Evolutionary conservation across 1,139 yeast species (phyloP).

Genomic region (Sugiyamaella neomexicana): DNA sequence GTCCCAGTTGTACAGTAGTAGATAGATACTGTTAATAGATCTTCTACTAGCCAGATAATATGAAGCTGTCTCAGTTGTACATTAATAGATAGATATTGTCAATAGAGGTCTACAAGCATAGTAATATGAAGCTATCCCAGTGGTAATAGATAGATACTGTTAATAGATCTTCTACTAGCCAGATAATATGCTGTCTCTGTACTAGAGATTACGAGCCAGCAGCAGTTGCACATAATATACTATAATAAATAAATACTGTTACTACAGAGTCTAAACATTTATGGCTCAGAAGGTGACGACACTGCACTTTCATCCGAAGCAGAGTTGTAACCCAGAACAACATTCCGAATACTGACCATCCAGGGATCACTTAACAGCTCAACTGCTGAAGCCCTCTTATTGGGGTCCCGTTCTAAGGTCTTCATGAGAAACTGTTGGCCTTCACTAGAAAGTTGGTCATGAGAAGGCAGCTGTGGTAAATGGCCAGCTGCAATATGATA

Average conservation of each 20-base stretch:
- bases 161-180: no score
- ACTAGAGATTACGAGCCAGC: no score
- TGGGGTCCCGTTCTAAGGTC: slow-evolving; percentile 83
- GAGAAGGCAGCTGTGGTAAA: slow-evolving; percentile 77
- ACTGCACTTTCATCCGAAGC: slow-evolving; percentile 17
- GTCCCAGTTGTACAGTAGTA: not conserved
- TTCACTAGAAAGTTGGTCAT: slow-evolving; percentile 70
- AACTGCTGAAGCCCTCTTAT: slow-evolving; percentile 75
- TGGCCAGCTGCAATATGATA: slow-evolving; percentile 97
- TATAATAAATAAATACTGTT: slow-evolving; percentile 10
- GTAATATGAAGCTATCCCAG: no score
- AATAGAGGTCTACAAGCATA: no score
- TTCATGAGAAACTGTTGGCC: slow-evolving; percentile 72
- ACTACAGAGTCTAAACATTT: not conserved
- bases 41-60: no score
- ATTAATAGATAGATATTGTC: no score
- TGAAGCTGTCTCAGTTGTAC: no score
- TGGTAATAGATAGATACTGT: slow-evolving; percentile 7
- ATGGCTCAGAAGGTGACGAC: slow-evolving; percentile 15
- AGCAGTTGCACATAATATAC: no score
- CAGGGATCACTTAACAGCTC: slow-evolving; percentile 89
- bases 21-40: no score
- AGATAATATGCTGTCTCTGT: no score
- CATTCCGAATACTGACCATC: slow-evolving; percentile 43
- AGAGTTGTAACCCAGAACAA: slow-evolving; percentile 25